Evolutionary conservation across 2,329 filamentous ascomycete genomes (phyloP), one percentile per base, ranked within the genome.

Genomic region (Cladophialophora yegresii): DNA sequence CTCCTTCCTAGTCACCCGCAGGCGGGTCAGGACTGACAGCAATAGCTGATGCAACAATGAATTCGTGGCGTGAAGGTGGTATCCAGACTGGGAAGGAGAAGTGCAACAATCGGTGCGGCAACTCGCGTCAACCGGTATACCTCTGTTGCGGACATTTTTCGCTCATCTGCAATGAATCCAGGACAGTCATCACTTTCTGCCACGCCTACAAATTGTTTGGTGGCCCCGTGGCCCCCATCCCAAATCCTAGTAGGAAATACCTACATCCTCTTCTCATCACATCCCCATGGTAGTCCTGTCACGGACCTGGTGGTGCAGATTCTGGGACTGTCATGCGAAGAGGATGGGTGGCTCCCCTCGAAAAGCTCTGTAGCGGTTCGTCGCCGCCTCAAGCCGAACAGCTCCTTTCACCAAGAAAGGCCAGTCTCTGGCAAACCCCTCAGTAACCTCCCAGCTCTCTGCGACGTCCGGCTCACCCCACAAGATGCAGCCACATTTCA

Each of bases 391-490:
- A 20, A 78, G 56, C 6, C 72, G 67, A 16, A 71, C 62, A 33
- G 75, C 78, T 0, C 75, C 78, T 59, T 65, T 68, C 1, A 79
- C 62, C 9, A 77, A 54, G 65, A 73, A 77, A 2, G 70, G 70
- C 76, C 76, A 79, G 23, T 76, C 77, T 33, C 55, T 70, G 33
- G 72, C 67, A 68, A 79, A 79, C 0, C 64, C 72, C 56, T 74
- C 74, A 1, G 73, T 77, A 12, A 78, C 71, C 66, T 80, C 77
- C 77, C 77, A 80, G 22, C 72, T 75, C 7, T 55, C 33, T 3
- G 71, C 63, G 56, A 73, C 73, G 71, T 74, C 76, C 1, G 75
- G 72, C 53, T 74, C 68, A 6, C 76, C 74, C 79, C 79, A 81
- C 2, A 79, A 72, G 2, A 80, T 57, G 20, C 40, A 61, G 2